Evolutionary conservation across 768 basidiomycete genomes (phyloP).

Genomic region (Postia placenta): DNA sequence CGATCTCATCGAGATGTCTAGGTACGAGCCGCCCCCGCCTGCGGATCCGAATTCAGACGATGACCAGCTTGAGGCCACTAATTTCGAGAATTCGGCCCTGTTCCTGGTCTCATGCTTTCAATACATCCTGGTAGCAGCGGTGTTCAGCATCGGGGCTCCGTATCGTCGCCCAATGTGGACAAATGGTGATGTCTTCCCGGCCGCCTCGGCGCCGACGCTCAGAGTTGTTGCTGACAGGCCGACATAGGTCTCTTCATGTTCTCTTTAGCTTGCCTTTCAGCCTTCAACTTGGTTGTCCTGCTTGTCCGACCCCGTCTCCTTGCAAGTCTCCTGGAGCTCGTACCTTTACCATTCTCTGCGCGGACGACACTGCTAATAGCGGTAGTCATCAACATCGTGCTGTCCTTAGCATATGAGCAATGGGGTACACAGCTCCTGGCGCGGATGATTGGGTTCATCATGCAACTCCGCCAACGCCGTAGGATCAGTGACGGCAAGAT

Average conservation of each 20-base stretch:
- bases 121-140: slow-evolving; percentile 93
- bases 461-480: slow-evolving; percentile 37
- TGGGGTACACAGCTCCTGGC: slow-evolving; percentile 63
- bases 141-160: slow-evolving; percentile 97
- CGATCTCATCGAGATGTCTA: slow-evolving; percentile 22
- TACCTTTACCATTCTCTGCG: slow-evolving; percentile 64
- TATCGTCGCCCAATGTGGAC: slow-evolving; percentile 95
- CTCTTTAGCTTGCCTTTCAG: slow-evolving; percentile 60
- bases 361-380: slow-evolving; percentile 63
- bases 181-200: slow-evolving; percentile 56
- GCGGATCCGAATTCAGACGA: slow-evolving; percentile 38
- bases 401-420: slow-evolving; percentile 72
- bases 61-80: slow-evolving; percentile 74
- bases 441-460: slow-evolving; percentile 41
- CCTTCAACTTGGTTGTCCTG: slow-evolving; percentile 73
- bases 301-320: slow-evolving; percentile 61
- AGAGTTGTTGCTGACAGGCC: not conserved
- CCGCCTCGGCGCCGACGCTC: not conserved
- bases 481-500: slow-evolving; percentile 60
- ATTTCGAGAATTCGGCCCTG: slow-evolving; percentile 88
- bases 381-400: slow-evolving; percentile 61
- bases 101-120: slow-evolving; percentile 98
- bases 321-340: slow-evolving; percentile 63
- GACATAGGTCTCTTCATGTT: slow-evolving; percentile 72
- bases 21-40: slow-evolving; percentile 72